Conservation (phyloP, 345 rosid species). For the Nasturtium officinale region DNA sequence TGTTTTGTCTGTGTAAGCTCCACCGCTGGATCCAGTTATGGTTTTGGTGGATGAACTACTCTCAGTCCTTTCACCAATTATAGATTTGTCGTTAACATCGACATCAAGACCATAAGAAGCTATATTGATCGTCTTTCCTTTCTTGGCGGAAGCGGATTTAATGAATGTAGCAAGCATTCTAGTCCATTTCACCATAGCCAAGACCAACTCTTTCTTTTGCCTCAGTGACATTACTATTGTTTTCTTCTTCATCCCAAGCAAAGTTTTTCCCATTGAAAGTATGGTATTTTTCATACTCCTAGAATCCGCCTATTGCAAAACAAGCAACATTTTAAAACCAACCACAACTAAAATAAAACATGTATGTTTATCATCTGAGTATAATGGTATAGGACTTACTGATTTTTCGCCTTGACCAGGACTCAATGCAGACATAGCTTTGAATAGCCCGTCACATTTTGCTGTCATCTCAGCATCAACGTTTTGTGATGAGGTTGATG, state of each 20-base stretch:
- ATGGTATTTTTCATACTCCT: constrained; percentile 23
- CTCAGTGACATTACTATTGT: neutral
- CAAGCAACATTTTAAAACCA: neutral
- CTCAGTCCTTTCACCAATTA: neutral
- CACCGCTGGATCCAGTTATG: too few species aligned
- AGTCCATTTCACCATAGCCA: constrained; percentile 34
- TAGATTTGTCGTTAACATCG: constrained; percentile 15
- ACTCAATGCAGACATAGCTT: constrained; percentile 23
- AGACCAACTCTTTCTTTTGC: constrained; percentile 15
- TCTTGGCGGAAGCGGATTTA: constrained; percentile 27
- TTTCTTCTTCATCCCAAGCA: constrained; percentile 28
- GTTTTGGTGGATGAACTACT: neutral
- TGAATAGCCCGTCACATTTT: constrained; percentile 12
- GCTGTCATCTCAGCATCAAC: constrained; percentile 17
- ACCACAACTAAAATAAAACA: neutral
- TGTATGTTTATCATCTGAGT: neutral
- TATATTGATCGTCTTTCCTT: constrained; percentile 33
- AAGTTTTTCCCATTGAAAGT: constrained; percentile 32
- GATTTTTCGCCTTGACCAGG: constrained; percentile 18
- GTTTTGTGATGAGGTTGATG: neutral
- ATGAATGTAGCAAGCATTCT: constrained; percentile 19
- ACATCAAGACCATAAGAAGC: constrained; percentile 31
- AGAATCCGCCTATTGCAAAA: constrained; percentile 21
- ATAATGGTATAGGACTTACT: neutral
- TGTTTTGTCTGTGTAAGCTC: too few species aligned